phyloP scores from a whole-genome alignment of 2,329 filamentous ascomycete genomes.

The Aspergillus hiratsukae region DNA sequence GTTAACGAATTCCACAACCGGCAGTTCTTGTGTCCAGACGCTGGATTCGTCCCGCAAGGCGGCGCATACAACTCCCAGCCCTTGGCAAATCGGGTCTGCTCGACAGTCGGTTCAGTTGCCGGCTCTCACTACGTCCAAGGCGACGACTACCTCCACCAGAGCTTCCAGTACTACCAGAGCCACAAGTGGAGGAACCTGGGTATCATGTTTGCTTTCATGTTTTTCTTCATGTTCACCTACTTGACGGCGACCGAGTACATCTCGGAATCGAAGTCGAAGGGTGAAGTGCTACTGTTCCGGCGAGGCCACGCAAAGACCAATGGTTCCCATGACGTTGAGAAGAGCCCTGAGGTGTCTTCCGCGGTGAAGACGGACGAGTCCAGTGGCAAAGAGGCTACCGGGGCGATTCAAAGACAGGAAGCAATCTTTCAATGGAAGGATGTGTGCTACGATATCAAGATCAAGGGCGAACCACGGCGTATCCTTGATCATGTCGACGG shows the following conservation, averaged over 20 bases:
- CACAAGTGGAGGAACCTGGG: conserved; percentile 68
- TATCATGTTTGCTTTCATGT: conserved; percentile 61
- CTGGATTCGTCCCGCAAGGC: conserved; percentile 40
- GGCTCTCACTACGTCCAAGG: conserved; percentile 54
- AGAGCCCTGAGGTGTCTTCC: conserved; percentile 16
- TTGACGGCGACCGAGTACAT: conserved; percentile 61
- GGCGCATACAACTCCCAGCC: conserved; percentile 33
- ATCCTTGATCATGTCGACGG: conserved; percentile 84
- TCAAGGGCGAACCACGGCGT: conserved; percentile 69
- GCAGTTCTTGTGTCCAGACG: conserved; percentile 48
- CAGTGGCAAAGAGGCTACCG: conserved; percentile 20
- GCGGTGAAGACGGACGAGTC: conserved; percentile 32
- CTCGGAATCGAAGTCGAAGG: conserved; percentile 66
- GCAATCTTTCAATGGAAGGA: conserved; percentile 83
- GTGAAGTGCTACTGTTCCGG: conserved; percentile 71
- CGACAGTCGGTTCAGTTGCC: conserved; percentile 53
- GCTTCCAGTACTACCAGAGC: conserved; percentile 54
- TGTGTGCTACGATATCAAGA: conserved; percentile 76
- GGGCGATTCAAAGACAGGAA: conserved; percentile 58
- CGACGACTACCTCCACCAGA: conserved; percentile 52
- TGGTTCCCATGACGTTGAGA: conserved; percentile 26
- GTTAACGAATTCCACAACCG: conserved; percentile 74
- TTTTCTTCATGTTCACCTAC: conserved; percentile 60
- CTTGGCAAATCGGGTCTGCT: conserved; percentile 50
- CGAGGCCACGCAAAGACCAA: conserved; percentile 56